These are phyloP conservation scores for Scutellaria minor DNA, from an alignment of 257 asterid species.

Conservation along the genomic window DNA sequence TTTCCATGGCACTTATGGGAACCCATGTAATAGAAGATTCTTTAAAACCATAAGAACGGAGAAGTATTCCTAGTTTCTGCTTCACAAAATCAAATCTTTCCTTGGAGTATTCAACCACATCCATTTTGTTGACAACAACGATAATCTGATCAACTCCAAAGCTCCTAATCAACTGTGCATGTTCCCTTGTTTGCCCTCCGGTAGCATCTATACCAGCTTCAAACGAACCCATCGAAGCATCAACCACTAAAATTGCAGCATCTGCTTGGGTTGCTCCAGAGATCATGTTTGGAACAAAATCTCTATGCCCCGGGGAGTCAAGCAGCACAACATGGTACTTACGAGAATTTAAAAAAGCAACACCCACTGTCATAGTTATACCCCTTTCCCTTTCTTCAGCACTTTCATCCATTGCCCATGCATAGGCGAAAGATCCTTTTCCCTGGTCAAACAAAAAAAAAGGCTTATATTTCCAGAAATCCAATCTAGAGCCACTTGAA, in stretches of 20 bases:
- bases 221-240: constrained; percentile 91
- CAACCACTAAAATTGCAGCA: constrained; percentile 93
- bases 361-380: constrained; percentile 95
- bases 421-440: constrained; percentile 96
- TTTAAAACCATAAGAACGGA: constrained; percentile 83
- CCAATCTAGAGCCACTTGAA: constrained; percentile 31
- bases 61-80: constrained; percentile 77
- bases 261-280: constrained; percentile 99
- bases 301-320: constrained; percentile 98
- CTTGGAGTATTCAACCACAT: constrained; percentile 77
- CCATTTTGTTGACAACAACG: constrained; percentile 95
- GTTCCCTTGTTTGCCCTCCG: constrained; percentile 97
- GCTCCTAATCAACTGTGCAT: constrained; percentile 87
- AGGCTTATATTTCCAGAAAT: constrained; percentile 21
- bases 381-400: constrained; percentile 99
- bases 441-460: constrained; percentile 65
- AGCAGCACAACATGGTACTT: constrained; percentile 83
- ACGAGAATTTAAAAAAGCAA: constrained; percentile 79
- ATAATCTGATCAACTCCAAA: constrained; percentile 94
- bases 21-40: constrained; percentile 79
- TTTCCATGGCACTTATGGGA: constrained; percentile 92
- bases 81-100: constrained; percentile 79
- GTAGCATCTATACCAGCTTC: constrained; percentile 87
- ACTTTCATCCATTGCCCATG: constrained; percentile 99
- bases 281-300: constrained; percentile 98